These are phyloP conservation scores for Exserohilum rostratum DNA, from an alignment of 2,329 filamentous ascomycete genomes.

Conservation along the genomic window DNA sequence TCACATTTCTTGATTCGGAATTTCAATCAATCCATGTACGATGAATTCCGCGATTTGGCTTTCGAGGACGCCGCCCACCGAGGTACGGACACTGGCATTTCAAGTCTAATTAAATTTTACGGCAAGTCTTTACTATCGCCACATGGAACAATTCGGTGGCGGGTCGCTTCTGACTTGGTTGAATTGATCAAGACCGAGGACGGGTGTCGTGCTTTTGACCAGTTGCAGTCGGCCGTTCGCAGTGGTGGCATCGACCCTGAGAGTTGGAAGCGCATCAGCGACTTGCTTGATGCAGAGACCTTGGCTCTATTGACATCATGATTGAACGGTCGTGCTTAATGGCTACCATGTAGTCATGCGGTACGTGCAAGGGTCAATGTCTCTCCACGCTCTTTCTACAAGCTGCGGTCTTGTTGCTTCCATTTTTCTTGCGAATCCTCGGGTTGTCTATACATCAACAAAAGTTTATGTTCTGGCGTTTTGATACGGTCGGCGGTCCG, in stretches of 20 bases:
- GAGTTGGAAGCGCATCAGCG: constrained; percentile 63
- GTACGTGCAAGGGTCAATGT: neutral
- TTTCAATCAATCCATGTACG: constrained; percentile 77
- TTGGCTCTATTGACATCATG: constrained; percentile 57
- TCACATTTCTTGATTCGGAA: constrained; percentile 73
- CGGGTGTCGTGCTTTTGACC: constrained; percentile 54
- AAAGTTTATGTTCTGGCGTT: constrained; percentile 44
- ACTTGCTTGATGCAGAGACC: constrained; percentile 58
- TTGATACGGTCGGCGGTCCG: constrained; percentile 31
- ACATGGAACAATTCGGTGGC: constrained; percentile 57
- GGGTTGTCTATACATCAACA: constrained; percentile 34
- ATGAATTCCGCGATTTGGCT: constrained; percentile 72
- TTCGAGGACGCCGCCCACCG: constrained; percentile 65
- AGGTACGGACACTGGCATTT: constrained; percentile 62
- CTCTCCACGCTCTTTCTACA: neutral
- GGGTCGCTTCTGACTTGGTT: constrained; percentile 62
- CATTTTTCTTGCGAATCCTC: constrained; percentile 21
- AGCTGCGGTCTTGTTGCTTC: constrained; percentile 27
- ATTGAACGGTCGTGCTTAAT: constrained; percentile 8
- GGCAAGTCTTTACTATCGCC: constrained; percentile 60
- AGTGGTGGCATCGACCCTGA: constrained; percentile 61
- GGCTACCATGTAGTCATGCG: neutral
- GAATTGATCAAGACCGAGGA: constrained; percentile 59
- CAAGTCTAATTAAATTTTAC: constrained; percentile 70
- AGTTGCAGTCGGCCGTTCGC: constrained; percentile 60